phyloP scores from a whole-genome alignment of 2,329 filamentous ascomycete species.

The Coniochaeta hoffmannii region DNA sequence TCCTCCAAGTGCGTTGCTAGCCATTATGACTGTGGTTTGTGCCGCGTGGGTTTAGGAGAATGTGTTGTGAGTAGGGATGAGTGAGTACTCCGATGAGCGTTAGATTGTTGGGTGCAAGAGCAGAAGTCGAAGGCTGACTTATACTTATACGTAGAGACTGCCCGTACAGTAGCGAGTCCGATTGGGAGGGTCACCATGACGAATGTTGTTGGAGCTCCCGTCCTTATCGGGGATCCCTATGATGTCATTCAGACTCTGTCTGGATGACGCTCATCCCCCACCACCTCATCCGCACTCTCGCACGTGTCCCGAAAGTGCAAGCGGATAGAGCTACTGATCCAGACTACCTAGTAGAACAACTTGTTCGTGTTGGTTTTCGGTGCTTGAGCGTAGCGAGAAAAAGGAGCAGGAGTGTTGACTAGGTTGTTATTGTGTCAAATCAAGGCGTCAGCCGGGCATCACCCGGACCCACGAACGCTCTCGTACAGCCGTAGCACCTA shows the following conservation, averaged over 20 bases:
- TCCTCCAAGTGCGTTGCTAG: constrained; percentile 5
- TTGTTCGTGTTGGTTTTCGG: no score
- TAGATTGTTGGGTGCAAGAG: neutral
- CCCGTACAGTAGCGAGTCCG: no score
- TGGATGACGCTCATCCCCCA: neutral
- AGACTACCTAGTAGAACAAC: no score
- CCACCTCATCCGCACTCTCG: neutral
- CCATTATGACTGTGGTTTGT: neutral
- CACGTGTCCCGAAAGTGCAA: neutral
- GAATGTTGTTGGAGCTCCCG: neutral
- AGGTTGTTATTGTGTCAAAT: no score
- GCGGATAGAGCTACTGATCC: no score
- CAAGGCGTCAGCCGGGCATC: no score
- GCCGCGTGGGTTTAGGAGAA: neutral
- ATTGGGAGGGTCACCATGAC: neutral
- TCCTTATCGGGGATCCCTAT: neutral
- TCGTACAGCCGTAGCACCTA: no score
- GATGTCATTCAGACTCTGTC: neutral
- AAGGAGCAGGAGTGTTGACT: no score
- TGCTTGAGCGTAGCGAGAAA: no score
- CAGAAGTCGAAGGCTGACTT: neutral
- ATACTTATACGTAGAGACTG: no score
- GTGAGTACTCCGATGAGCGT: neutral
- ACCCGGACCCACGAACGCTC: neutral
- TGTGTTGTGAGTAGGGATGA: neutral